Evolutionary conservation across 1,284 basidiomycete genomes (phyloP).

Genomic region (Pyrrhoderma lamaoense): DNA sequence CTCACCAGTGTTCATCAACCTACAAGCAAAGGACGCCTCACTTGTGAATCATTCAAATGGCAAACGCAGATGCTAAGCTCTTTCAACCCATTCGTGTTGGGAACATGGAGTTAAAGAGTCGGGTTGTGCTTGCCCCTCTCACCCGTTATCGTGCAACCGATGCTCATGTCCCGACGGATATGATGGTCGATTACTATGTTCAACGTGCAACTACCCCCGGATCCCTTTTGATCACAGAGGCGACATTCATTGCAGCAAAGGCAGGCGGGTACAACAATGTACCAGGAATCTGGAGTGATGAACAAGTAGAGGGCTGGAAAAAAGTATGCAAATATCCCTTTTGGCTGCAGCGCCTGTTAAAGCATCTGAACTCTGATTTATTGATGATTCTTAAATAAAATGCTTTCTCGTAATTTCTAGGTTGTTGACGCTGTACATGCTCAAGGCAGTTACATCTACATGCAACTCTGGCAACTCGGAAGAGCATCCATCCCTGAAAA

Average conservation of each 20-base stretch:
- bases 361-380: neutral
- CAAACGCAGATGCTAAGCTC: conserved; percentile 27
- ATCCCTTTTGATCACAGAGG: conserved; percentile 44
- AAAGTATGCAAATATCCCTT: too few species aligned
- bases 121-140: conserved; percentile 29
- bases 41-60: conserved; percentile 31
- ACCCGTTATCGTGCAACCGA: conserved; percentile 27
- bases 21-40: too few species aligned
- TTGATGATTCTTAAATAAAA: neutral
- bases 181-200: conserved; percentile 38
- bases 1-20: too few species aligned
- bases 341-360: too few species aligned
- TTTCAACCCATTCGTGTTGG: conserved; percentile 29
- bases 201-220: conserved; percentile 39
- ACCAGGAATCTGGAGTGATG: conserved; percentile 39
- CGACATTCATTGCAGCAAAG: conserved; percentile 33
- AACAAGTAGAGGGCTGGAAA: conserved; percentile 43
- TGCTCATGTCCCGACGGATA: conserved; percentile 23
- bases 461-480: conserved; percentile 46
- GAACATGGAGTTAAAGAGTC: conserved; percentile 24
- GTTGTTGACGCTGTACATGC: conserved; percentile 35
- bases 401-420: conserved; percentile 11
- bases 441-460: conserved; percentile 34
- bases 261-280: conserved; percentile 33
- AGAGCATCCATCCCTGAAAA: conserved; percentile 30